Evolutionary conservation across 805 yeast species (phyloP).

Genomic region (Candida ficus): DNA sequence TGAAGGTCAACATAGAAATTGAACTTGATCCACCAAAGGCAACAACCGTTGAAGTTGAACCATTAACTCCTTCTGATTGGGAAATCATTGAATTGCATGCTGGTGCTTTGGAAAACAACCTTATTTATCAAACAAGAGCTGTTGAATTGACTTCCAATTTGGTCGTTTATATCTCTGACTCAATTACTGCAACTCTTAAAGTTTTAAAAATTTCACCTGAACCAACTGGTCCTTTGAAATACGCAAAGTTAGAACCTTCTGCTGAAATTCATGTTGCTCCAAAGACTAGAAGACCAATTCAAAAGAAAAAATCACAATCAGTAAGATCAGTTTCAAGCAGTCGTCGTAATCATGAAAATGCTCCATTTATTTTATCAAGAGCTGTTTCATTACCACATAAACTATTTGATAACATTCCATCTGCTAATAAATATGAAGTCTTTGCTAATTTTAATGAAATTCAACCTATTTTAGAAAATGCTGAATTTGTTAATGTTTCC

Average conservation of each 20-base stretch:
- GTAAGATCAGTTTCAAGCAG: slow-evolving; percentile 22
- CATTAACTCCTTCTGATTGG: slow-evolving; percentile 78
- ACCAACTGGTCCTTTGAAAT: slow-evolving; percentile 21
- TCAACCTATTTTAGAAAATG: slow-evolving; percentile 28
- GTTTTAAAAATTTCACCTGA: slow-evolving; percentile 44
- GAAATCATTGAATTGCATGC: slow-evolving; percentile 84
- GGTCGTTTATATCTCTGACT: slow-evolving; percentile 65
- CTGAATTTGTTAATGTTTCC: slow-evolving; percentile 46
- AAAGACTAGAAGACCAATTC: slow-evolving; percentile 32
- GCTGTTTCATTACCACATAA: slow-evolving; percentile 54
- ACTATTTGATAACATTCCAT: slow-evolving; percentile 25
- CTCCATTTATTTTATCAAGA: slow-evolving; percentile 41
- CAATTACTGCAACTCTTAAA: slow-evolving; percentile 51
- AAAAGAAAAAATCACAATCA: slow-evolving; percentile 21
- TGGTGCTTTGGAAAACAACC: slow-evolving; percentile 61
- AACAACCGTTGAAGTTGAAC: slow-evolving; percentile 68
- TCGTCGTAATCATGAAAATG: slow-evolving; percentile 17
- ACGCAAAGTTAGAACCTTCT: slow-evolving; percentile 53
- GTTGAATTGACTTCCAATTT: slow-evolving; percentile 54
- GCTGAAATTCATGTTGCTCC: slow-evolving; percentile 81
- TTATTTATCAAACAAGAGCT: slow-evolving; percentile 77
- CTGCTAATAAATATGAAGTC: slow-evolving; percentile 32
- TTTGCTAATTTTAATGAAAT: slow-evolving; percentile 40
- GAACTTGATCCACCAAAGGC: slow-evolving; percentile 48
- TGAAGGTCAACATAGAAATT: slow-evolving; percentile 37